Base-by-base conservation (phyloP, 2,329 filamentous ascomycete genomes). In the Epichloe uncinata region DNA sequence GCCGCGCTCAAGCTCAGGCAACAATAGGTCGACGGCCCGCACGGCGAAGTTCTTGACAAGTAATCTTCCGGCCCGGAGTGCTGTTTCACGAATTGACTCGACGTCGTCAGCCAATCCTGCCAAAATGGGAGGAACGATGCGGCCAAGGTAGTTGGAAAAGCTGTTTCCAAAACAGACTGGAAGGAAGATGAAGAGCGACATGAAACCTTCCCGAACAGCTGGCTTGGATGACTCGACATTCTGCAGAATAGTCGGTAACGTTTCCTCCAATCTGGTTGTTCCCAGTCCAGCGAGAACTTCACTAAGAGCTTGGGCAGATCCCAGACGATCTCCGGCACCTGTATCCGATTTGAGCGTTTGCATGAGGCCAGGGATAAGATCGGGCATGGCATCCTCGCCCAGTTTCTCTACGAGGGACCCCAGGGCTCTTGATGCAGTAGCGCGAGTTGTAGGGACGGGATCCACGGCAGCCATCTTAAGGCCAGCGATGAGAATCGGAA, bases 161-260 rank as follows among this genome's bases (percentile, higher is more conserved):
- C 90, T 95, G 75, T 98, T 98, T 61, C 93, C 93, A 61, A 98
- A 98, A 70, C 93, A 98, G 48, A 95, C 93, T 12, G 93, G 93
- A 71, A 98, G 81, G 78, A 96, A 98, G 57, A 98, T 97, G 70
- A 98, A 98, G 40, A 98, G 78, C 7, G 93, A 96, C 93, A 98
- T 98, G 73, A 98, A 98, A 43, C 93, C 93, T 73, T 98, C 93
- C 60, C 93, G 83, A 55, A 98, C 88, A 49, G 89, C 82, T 16
- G 93, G 66, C 68, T 95, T 96, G 57, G 84, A 81, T 60, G 91
- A 97, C 58, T 88, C 83, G 56, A 95, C 91, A 61, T 98, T 98
- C 61, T 97, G 91, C 40, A 98, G 71, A 58, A 98, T 95, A 12
- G 91, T 96, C 38, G 93, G 94, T 43, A 98, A 73, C 5, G 90